Evolutionary conservation across 768 basidiomycete species (phyloP).

Genomic region (Gloeostereum incarnatum): DNA sequence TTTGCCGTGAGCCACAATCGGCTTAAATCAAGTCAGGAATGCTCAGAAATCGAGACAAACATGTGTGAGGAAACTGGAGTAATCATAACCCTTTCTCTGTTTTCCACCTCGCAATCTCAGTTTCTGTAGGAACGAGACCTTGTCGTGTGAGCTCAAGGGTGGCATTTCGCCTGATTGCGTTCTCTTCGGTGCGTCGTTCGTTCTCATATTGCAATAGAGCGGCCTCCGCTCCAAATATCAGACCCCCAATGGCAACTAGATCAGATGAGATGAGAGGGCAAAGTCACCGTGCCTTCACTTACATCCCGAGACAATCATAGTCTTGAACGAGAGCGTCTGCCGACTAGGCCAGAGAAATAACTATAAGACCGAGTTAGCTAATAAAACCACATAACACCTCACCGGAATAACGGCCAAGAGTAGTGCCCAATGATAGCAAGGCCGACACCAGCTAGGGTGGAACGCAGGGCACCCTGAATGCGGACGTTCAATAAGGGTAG

Average conservation of each 20-base stretch:
- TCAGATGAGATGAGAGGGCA: not conserved
- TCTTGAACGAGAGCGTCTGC: constrained; percentile 76
- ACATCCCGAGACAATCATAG: constrained; percentile 70
- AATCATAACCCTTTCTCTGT: too few relatives aligned
- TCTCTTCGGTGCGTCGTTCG: constrained; percentile 55
- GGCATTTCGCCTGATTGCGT: constrained; percentile 62
- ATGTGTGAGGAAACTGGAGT: too few relatives aligned
- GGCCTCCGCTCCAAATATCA: constrained; percentile 68
- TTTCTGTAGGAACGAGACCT: constrained; percentile 75
- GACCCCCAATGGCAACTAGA: constrained; percentile 52
- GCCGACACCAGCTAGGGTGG: constrained; percentile 48
- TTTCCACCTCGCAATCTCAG: constrained; percentile 80
- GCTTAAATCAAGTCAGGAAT: too few relatives aligned
- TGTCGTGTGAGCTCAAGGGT: constrained; percentile 64
- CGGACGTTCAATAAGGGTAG: constrained; percentile 2
- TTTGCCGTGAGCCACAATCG: too few relatives aligned
- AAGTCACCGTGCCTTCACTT: constrained; percentile 15
- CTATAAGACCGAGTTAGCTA: not conserved
- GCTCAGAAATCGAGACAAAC: too few relatives aligned
- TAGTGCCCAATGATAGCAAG: constrained; percentile 54
- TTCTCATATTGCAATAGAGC: constrained; percentile 68
- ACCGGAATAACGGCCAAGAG: constrained; percentile 71
- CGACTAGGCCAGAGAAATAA: constrained; percentile 31
- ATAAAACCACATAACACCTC: constrained; percentile 9
- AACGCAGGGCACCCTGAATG: constrained; percentile 42